Base-by-base conservation (phyloP, 495 filamentous ascomycete species). In the Penicillium herquei region DNA sequence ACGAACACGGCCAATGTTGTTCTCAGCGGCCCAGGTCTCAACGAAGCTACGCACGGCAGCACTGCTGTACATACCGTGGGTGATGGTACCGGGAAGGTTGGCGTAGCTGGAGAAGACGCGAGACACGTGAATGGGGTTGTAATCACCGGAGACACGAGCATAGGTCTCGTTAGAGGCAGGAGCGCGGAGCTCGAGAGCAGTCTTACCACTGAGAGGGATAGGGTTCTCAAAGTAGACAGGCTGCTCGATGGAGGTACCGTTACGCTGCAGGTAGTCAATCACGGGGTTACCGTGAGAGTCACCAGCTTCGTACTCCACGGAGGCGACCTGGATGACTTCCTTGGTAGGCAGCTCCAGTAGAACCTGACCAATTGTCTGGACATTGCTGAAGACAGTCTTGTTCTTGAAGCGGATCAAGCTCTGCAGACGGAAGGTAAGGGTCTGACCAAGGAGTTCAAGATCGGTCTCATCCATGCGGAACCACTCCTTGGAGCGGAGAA, bases 81-180 rank as follows among this genome's bases (percentile, higher is more conserved):
- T 97, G 70, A 98, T 98, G 31, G 93, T 98, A 34, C 93, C 93
- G 0, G 90, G 91, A 16, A 99, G 84, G 70, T 89, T 92, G 67
- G 93, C 94, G 66, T 98, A 99, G 71, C 82, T 89, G 13, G 95
- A 85, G 77, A 99, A 99, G 37, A 96, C 91, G 49, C 93, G 87
- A 2, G 94, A 97, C 42, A 98, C 94, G 77, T 99, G 94, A 58
- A 99, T 99, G 8, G 94, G 94, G 68, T 99, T 99, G 80, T 90
- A 98, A 65, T 99, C 94, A 18, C 95, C 95, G 41, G 95, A 98
- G 32, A 99, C 95, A 50, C 90, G 87, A 44, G 95, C 95, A 63
- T 99, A 99, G 8, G 89, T 96, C 79, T 98, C 95, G 68, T 99
- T 99, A 51, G 91, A 95, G 13, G 92, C 87, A n/a, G 94, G 94